These are phyloP conservation scores for Claviceps sp. DNA, from an alignment of 2,329 filamentous ascomycete genomes.

Conservation along the genomic window DNA sequence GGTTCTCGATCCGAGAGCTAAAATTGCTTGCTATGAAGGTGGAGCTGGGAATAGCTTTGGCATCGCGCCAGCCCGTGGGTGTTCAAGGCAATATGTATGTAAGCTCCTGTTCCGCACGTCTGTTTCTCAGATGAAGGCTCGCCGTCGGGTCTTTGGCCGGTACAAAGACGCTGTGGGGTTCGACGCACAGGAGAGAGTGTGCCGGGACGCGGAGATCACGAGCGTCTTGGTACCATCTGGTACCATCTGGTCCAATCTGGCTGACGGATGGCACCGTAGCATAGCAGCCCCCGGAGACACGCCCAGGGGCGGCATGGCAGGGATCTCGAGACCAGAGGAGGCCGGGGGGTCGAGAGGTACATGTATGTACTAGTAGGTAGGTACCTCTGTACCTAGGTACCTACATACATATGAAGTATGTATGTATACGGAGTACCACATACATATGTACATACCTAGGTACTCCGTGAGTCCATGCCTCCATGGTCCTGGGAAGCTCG, in stretches of 20 bases:
- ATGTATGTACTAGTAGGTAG: too few relatives aligned
- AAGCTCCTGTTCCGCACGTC: neutral
- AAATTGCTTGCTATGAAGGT: conserved; percentile 3
- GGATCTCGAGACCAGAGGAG: conserved; percentile 4
- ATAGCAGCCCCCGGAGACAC: neutral
- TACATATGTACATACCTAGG: too few relatives aligned
- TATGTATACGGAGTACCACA: too few relatives aligned
- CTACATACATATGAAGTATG: too few relatives aligned
- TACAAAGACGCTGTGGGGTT: conserved; percentile 3
- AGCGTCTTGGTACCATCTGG: neutral
- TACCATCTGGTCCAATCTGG: conserved; percentile 2
- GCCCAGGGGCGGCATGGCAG: conserved; percentile 1
- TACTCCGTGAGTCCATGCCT: too few relatives aligned
- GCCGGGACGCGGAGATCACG: neutral
- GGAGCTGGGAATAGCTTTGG: conserved; percentile 3
- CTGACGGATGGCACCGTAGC: conserved; percentile 2
- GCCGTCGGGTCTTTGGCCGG: neutral
- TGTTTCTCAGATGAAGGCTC: neutral
- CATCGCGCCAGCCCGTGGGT: conserved; percentile 1
- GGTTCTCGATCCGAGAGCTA: conserved; percentile 5
- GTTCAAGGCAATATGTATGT: conserved; percentile 1
- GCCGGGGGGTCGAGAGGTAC: neutral
- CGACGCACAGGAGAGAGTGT: conserved; percentile 1
- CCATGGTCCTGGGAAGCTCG: conserved; percentile 1
- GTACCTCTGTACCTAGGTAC: too few relatives aligned